A percentile compares a stretch with the other conserved stretches of the same genome.
Evolutionary conservation across 306 rosid genomes (phyloP).

Genomic region (Pueraria montana): DNA sequence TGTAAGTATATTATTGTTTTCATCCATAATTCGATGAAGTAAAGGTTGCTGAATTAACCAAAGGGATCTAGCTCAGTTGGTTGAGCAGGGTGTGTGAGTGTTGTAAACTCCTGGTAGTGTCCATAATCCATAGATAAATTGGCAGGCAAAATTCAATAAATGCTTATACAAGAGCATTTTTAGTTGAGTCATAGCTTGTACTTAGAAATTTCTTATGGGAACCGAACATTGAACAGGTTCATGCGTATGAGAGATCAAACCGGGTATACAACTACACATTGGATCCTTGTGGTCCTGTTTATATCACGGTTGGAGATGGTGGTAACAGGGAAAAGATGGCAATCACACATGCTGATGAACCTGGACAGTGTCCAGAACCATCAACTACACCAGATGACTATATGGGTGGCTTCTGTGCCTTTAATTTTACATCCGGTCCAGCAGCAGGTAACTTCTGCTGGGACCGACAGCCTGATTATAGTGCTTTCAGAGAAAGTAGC

Average conservation of each 20-base stretch:
- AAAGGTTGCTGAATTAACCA: not conserved
- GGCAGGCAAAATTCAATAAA: not conserved
- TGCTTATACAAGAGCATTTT: not conserved
- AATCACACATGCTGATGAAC: slow-evolving; percentile 78
- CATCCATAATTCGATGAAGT: slow-evolving; percentile 22
- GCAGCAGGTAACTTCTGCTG: slow-evolving; percentile 93
- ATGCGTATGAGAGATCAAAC: slow-evolving; percentile 93
- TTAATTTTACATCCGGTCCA: slow-evolving; percentile 87
- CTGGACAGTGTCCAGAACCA: slow-evolving; percentile 90
- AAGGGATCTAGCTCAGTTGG: too few species aligned
- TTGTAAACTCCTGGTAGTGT: too few species aligned
- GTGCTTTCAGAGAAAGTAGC: slow-evolving; percentile 95
- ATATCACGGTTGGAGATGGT: slow-evolving; percentile 86
- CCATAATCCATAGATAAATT: not conserved
- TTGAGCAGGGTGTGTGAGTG: too few species aligned
- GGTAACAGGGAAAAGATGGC: slow-evolving; percentile 93
- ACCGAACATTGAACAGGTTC: slow-evolving; percentile 64
- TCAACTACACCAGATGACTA: slow-evolving; percentile 60
- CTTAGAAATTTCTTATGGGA: slow-evolving; percentile 19
- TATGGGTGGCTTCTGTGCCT: slow-evolving; percentile 80
- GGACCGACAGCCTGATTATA: slow-evolving; percentile 87
- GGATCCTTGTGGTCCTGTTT: slow-evolving; percentile 88
- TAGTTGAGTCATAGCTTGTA: not conserved
- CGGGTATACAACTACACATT: slow-evolving; percentile 88
- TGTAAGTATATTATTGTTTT: slow-evolving; percentile 60